Base-by-base conservation (phyloP, 805 yeast species). In the Wickerhamiella australiensis region DNA sequence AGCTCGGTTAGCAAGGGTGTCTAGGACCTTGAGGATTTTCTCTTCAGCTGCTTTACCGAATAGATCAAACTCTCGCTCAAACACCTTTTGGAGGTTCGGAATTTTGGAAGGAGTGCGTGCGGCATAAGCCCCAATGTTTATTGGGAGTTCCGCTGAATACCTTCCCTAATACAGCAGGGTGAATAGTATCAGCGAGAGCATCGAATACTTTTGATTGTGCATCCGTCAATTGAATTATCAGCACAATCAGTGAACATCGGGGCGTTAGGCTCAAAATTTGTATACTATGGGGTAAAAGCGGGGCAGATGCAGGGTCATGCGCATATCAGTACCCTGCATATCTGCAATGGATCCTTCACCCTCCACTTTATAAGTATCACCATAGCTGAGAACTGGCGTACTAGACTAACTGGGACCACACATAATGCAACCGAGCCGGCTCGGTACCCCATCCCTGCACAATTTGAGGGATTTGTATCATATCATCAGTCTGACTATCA, bases 1-100 rank as follows among this genome's bases (percentile, higher is more conserved):
- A 3, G 56, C 53, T 11, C 60, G 53, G 46, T 49, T 53, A 36
- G 57, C 47, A 37, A 61, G 52, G 11, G 53, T 50, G 20, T 45
- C 52, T 38, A 58, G 45, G 22, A 54, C 50, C 22, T 56, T 36
- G 31, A 33, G 25, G 31, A 60, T 42, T 48, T 55, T 42, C 23
- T 33, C 26, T 18, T 21, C 37, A 8, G 36, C 11, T 2, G 9
- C 26, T 12, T 20, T 15, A 11, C 33, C 11, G 22, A 35, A 13
- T 3, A 7, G 6, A 5, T 11, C 8, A 11, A 44, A 23, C 42
- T 12, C 25, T 11, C 26, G 22, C 38, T 7, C 18, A 33, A 43
- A 15, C 7, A 18, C 17, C 22, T 33, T 7, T 29, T 25, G 41
- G 21, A 44, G 35, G 13, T 25, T 17, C 4, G 42, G 31, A 3